Conservation (phyloP, 2,329 filamentous ascomycete genomes). For the Phialophora chinensis region DNA sequence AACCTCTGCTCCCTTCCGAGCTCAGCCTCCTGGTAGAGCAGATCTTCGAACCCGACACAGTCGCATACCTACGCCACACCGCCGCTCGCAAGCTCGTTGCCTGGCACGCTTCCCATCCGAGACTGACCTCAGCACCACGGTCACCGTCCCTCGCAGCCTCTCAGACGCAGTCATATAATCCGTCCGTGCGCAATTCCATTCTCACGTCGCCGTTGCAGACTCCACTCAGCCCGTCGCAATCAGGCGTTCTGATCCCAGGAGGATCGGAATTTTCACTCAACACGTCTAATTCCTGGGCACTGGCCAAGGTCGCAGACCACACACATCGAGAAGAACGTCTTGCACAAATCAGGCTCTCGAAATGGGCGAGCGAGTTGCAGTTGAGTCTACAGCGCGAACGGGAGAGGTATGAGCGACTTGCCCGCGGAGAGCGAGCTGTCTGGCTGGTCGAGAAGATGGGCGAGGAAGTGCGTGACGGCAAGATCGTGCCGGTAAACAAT, state of each 20-base stretch:
- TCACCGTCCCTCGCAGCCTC: conserved; percentile 33
- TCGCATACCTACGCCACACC: conserved; percentile 80
- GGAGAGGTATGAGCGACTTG: conserved; percentile 69
- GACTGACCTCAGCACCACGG: conserved; percentile 39
- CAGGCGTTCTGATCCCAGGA: conserved; percentile 41
- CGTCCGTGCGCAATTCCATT: conserved; percentile 39
- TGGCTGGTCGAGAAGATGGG: conserved; percentile 72
- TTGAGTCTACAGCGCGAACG: conserved; percentile 75
- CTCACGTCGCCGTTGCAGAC: conserved; percentile 39
- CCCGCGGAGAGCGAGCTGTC: conserved; percentile 66
- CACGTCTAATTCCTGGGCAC: conserved; percentile 58
- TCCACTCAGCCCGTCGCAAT: conserved; percentile 39
- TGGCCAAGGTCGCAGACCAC: conserved; percentile 66
- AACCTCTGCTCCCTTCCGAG: conserved; percentile 79
- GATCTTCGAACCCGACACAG: conserved; percentile 77
- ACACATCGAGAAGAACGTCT: conserved; percentile 65
- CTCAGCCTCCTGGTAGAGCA: conserved; percentile 71
- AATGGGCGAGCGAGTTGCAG: conserved; percentile 83
- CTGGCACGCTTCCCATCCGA: conserved; percentile 62
- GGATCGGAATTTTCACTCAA: conserved; percentile 40
- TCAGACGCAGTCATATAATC: conserved; percentile 11
- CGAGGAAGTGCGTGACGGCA: conserved; percentile 71
- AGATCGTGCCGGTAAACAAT: conserved; percentile 51
- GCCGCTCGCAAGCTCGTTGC: conserved; percentile 80
- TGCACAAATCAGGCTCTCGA: conserved; percentile 73